phyloP scores from a whole-genome alignment of 2,329 filamentous ascomycete species.

The Aaosphaeria arxii region DNA sequence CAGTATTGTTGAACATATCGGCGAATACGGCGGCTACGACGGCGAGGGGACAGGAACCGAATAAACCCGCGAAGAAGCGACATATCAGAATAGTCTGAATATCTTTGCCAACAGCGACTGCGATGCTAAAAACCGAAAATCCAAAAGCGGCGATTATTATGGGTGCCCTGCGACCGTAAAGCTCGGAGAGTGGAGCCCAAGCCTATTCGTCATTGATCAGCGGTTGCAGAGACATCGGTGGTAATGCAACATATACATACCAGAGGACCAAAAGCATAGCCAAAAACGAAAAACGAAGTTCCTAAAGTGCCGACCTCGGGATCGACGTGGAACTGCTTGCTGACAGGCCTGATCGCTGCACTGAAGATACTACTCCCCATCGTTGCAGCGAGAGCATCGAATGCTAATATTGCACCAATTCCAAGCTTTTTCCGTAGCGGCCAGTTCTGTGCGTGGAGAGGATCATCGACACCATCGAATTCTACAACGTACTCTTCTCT shows the following conservation, averaged over 20 bases:
- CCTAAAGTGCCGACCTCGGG: constrained; percentile 31
- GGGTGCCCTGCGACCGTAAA: constrained; percentile 50
- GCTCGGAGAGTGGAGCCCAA: constrained; percentile 52
- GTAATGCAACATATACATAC: constrained; percentile 4
- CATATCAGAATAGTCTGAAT: constrained; percentile 53
- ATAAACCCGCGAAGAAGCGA: constrained; percentile 54
- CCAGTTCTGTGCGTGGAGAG: constrained; percentile 88
- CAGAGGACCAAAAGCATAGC: constrained; percentile 38
- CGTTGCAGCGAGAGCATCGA: constrained; percentile 67
- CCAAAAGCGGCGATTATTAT: constrained; percentile 49
- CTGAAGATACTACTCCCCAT: constrained; percentile 57
- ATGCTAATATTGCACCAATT: constrained; percentile 67
- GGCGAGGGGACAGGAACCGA: constrained; percentile 53
- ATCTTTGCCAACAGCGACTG: constrained; percentile 50
- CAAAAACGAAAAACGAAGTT: constrained; percentile 34
- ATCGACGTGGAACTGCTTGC: constrained; percentile 26
- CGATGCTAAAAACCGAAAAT: constrained; percentile 51
- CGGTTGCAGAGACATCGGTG: neutral
- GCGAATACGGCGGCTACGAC: constrained; percentile 55
- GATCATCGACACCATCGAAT: constrained; percentile 80
- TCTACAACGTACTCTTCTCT: constrained; percentile 76
- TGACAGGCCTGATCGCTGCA: constrained; percentile 27
- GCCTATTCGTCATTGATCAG: constrained; percentile 10
- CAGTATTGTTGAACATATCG: constrained; percentile 53
- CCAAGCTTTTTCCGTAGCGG: constrained; percentile 70